These are phyloP conservation scores for Cadophora sp. DNA, from an alignment of 2,329 filamentous ascomycete genomes.

Conservation along the genomic window DNA sequence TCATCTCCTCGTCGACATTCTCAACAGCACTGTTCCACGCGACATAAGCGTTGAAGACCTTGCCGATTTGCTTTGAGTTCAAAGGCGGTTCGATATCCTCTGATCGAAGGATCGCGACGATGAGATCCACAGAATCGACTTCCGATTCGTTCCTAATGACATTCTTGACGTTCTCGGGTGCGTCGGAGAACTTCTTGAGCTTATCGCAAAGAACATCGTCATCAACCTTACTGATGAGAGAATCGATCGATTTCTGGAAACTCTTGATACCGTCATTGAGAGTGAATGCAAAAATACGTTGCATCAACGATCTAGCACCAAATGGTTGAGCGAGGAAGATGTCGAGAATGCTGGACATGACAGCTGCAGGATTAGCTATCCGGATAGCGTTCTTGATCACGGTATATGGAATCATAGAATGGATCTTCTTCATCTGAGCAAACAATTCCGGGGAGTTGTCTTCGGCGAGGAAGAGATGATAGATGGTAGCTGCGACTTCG, in stretches of 20 bases:
- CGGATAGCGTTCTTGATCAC: constrained; percentile 96
- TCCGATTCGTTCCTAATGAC: constrained; percentile 76
- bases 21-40: constrained; percentile 96
- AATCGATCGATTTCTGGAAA: constrained; percentile 87
- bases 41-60: constrained; percentile 92
- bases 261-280: constrained; percentile 87
- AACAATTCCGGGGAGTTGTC: constrained; percentile 98
- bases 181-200: constrained; percentile 78
- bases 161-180: constrained; percentile 77
- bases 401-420: constrained; percentile 92
- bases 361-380: constrained; percentile 92
- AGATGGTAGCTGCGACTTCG: constrained; percentile 94
- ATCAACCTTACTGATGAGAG: constrained; percentile 77
- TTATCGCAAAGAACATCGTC: constrained; percentile 82
- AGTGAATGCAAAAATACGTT: constrained; percentile 92
- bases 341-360: constrained; percentile 95
- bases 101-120: constrained; percentile 84
- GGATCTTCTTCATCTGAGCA: constrained; percentile 90
- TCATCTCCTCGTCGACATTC: constrained; percentile 86
- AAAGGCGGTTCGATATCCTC: constrained; percentile 78
- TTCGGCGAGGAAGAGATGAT: constrained; percentile 96
- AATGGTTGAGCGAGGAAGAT: constrained; percentile 96
- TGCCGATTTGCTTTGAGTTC: constrained; percentile 76
- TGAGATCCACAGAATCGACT: constrained; percentile 78
- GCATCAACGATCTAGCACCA: constrained; percentile 85